These are phyloP conservation scores for Neurospora sp. DNA, from an alignment of 2,329 filamentous ascomycete genomes.

Conservation along the genomic window DNA sequence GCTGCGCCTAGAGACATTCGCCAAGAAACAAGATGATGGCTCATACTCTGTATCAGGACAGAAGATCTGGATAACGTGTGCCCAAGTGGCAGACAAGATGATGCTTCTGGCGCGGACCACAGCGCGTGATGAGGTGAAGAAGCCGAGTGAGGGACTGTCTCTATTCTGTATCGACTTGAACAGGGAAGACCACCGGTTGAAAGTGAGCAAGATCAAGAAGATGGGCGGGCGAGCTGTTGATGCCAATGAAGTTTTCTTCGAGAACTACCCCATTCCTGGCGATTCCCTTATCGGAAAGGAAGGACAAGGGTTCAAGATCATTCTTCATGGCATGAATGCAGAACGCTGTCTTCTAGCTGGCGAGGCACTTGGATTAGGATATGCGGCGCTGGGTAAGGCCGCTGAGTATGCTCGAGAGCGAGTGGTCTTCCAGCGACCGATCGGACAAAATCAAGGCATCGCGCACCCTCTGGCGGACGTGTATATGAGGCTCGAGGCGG, in stretches of 20 bases:
- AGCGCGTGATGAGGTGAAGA: conserved; percentile 53
- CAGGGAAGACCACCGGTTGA: conserved; percentile 44
- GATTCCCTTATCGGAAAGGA: conserved; percentile 60
- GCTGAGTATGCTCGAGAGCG: conserved; percentile 56
- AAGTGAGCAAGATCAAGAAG: conserved; percentile 66
- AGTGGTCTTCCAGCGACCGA: conserved; percentile 53
- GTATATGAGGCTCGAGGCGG: conserved; percentile 55
- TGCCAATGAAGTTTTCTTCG: conserved; percentile 82
- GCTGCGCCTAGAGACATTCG: conserved; percentile 56
- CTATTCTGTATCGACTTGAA: conserved; percentile 76
- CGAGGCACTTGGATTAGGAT: conserved; percentile 71
- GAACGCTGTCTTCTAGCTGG: conserved; percentile 67
- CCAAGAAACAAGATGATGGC: conserved; percentile 41
- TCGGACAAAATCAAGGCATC: conserved; percentile 57
- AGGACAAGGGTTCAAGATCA: conserved; percentile 67
- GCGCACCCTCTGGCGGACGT: conserved; percentile 56
- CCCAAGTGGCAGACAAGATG: conserved; percentile 76
- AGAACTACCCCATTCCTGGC: conserved; percentile 59
- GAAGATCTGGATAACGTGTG: conserved; percentile 85
- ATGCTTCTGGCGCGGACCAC: conserved; percentile 71
- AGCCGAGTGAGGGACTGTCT: conserved; percentile 65
- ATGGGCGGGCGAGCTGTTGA: conserved; percentile 79
- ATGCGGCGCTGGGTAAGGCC: conserved; percentile 55
- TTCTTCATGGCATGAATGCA: conserved; percentile 72
- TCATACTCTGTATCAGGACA: conserved; percentile 63